A percentile compares a stretch with the other conserved stretches of the same genome.
phyloP scores from a whole-genome alignment of 495 filamentous ascomycete genomes.

The Aspergillus affinis region DNA sequence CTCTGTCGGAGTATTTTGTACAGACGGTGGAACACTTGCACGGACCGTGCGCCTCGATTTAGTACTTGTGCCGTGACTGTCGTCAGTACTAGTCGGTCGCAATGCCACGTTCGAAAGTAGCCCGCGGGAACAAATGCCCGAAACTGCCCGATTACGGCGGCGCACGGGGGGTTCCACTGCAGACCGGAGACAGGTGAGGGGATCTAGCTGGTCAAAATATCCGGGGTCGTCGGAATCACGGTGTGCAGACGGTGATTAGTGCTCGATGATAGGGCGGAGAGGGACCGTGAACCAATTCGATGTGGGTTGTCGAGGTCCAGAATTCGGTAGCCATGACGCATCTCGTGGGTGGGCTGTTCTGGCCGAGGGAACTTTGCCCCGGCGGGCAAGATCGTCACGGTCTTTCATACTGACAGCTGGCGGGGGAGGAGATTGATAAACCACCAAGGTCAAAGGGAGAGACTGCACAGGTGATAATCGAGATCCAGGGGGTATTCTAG shows the following conservation, averaged over 20 bases:
- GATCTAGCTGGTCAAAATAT: background rate
- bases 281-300: background rate
- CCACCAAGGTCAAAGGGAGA: background rate
- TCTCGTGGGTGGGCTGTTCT: background rate
- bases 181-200: background rate
- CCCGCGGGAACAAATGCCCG: constrained; percentile 20
- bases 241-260: background rate
- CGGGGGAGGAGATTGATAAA: background rate
- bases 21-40: background rate
- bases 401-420: background rate
- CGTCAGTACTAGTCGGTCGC: background rate
- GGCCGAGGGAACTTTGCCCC: background rate
- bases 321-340: background rate
- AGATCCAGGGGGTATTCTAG: background rate
- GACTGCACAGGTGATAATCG: background rate
- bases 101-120: constrained; percentile 11
- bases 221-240: background rate
- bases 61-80: background rate
- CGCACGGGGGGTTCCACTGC: background rate
- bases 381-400: background rate
- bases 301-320: background rate
- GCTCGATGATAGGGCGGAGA: background rate
- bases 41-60: background rate
- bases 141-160: constrained; percentile 24
- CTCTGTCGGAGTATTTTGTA: background rate